Evolutionary conservation across 208 protist genomes (phyloP).

Genomic region (Leishmania gerbilli): DNA sequence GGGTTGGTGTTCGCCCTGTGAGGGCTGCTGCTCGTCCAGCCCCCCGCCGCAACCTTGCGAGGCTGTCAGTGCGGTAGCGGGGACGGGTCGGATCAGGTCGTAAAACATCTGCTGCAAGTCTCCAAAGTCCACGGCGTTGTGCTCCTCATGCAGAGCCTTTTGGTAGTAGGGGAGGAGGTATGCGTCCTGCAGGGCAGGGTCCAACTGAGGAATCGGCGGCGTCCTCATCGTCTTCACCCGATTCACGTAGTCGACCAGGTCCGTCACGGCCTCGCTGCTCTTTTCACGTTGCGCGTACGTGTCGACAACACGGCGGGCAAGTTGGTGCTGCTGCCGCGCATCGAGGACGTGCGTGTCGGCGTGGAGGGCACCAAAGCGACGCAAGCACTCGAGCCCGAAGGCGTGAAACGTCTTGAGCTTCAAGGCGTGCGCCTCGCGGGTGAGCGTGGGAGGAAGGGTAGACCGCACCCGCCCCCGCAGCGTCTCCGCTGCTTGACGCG

Average conservation of each 20-base stretch:
- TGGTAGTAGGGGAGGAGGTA: slow-evolving; percentile 82
- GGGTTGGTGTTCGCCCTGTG: background rate
- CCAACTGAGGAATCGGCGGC: slow-evolving; percentile 41
- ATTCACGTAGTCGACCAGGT: slow-evolving; percentile 72
- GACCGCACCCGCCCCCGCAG: slow-evolving; percentile 66
- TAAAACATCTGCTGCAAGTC: slow-evolving; percentile 85
- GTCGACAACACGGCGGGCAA: slow-evolving; percentile 63
- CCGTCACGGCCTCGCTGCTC: slow-evolving; percentile 54
- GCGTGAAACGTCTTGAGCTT: slow-evolving; percentile 88
- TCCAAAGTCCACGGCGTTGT: slow-evolving; percentile 82
- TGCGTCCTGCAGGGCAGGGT: slow-evolving; percentile 56
- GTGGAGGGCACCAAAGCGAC: slow-evolving; percentile 57
- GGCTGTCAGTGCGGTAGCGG: background rate
- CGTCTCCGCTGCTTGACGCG: slow-evolving; percentile 77
- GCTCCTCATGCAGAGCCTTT: slow-evolving; percentile 59
- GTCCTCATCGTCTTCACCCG: slow-evolving; percentile 64
- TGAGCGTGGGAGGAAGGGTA: slow-evolving; percentile 35
- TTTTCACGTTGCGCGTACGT: slow-evolving; percentile 50
- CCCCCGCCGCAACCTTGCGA: background rate
- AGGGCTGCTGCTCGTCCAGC: background rate
- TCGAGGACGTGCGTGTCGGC: slow-evolving; percentile 63
- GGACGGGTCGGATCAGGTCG: slow-evolving; percentile 40
- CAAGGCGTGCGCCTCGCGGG: slow-evolving; percentile 27
- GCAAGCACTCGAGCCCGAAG: slow-evolving; percentile 83
- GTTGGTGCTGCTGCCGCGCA: slow-evolving; percentile 48